Evolutionary conservation across 2,329 filamentous ascomycete genomes (phyloP).

Genomic region (Cryphonectria carpinicola): DNA sequence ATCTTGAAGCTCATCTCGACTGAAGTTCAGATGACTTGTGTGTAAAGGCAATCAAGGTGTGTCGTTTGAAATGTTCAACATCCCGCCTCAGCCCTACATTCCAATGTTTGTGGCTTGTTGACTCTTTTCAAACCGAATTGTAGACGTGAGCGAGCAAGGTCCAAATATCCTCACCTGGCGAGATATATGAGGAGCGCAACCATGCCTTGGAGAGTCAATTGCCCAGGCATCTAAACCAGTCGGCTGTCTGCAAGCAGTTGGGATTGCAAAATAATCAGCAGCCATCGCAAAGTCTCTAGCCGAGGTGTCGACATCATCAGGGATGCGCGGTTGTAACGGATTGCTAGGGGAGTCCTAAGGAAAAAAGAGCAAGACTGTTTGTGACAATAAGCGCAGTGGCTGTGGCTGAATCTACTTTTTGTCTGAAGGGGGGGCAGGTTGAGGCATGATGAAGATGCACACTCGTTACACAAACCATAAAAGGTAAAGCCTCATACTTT

Average conservation of each 20-base stretch:
- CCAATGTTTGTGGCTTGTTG: not conserved
- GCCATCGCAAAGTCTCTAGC: not conserved
- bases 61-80: not conserved
- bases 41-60: not conserved
- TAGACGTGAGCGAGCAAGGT: not conserved
- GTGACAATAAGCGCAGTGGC: not conserved
- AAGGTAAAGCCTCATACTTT: not conserved
- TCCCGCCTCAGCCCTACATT: not conserved
- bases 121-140: not conserved
- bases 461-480: not conserved
- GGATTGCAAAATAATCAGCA: not conserved
- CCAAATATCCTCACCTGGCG: too few species aligned
- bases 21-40: not conserved
- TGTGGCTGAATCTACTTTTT: not conserved
- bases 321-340: not conserved
- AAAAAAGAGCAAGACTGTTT: not conserved
- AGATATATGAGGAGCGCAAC: too few species aligned
- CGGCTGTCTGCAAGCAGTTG: not conserved
- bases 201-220: too few species aligned
- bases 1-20: not conserved
- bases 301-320: not conserved
- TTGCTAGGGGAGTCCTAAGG: not conserved
- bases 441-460: constrained; percentile 1
- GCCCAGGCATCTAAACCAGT: too few species aligned
- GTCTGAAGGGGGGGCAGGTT: not conserved